Conservation (phyloP, 257 asterid genomes). For the Solanum appendiculatum region DNA sequence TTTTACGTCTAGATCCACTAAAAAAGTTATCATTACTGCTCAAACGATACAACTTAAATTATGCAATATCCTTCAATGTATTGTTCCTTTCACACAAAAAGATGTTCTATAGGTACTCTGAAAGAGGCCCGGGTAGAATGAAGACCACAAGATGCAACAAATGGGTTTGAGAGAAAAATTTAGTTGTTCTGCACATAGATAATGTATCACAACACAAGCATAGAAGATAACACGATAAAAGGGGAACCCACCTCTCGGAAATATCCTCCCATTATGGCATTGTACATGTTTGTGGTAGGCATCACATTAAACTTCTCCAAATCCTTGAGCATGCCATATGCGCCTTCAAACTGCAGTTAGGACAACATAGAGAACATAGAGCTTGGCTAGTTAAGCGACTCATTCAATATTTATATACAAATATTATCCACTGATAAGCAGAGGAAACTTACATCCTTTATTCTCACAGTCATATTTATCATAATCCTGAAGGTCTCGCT, state of each 20-base stretch:
- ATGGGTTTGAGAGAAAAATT: neutral
- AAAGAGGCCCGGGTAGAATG: neutral
- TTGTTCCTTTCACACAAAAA: neutral
- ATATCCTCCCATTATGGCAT: conserved; percentile 65
- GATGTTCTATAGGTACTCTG: neutral
- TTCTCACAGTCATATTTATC: conserved; percentile 55
- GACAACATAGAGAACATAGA: neutral
- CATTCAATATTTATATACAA: neutral
- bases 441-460: conserved; percentile 65
- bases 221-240: neutral
- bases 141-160: neutral
- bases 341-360: conserved; percentile 73
- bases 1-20: neutral
- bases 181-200: neutral
- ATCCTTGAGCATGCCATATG: conserved; percentile 61
- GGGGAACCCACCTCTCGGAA: conserved; percentile 57
- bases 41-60: neutral
- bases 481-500: conserved; percentile 61
- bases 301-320: conserved; percentile 26
- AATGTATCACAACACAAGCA: neutral
- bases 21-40: neutral
- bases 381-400: neutral
- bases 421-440: neutral
- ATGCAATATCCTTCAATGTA: neutral
- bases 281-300: conserved; percentile 63